phyloP scores from a whole-genome alignment of 2,329 filamentous ascomycete genomes.

The Fusarium pseudograminearum region DNA sequence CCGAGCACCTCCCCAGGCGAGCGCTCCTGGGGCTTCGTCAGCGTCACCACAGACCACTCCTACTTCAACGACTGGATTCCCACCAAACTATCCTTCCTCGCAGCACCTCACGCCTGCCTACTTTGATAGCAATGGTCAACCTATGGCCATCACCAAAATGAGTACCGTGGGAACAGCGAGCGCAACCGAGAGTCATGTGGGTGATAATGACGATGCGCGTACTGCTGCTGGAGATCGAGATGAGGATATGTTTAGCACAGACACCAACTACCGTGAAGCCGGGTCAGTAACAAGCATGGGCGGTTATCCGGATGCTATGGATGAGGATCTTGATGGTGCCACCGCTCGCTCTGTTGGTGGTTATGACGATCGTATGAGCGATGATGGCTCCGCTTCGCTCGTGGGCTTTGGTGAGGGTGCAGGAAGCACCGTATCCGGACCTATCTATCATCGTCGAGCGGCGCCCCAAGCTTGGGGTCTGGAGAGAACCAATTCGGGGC shows the following conservation, averaged over 20 bases:
- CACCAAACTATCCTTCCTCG: conserved; percentile 54
- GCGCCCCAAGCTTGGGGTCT: conserved; percentile 59
- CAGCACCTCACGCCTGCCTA: conserved; percentile 72
- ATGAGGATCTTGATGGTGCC: conserved; percentile 63
- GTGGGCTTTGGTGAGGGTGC: conserved; percentile 95
- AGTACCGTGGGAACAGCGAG: conserved; percentile 93
- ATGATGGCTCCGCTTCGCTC: conserved; percentile 84
- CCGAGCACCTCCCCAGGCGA: conserved; percentile 62
- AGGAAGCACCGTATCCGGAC: conserved; percentile 84
- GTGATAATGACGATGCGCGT: conserved; percentile 65
- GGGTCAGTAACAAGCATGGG: conserved; percentile 69
- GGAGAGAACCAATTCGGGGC: conserved; percentile 64
- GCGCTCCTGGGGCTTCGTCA: conserved; percentile 52
- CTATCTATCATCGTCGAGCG: conserved; percentile 71
- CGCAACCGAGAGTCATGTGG: conserved; percentile 80
- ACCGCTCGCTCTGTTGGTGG: conserved; percentile 62
- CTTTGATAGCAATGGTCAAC: conserved; percentile 82
- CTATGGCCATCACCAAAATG: conserved; percentile 76
- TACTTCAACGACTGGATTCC: conserved; percentile 61
- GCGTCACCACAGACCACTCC: conserved; percentile 64
- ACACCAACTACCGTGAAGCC: conserved; percentile 69
- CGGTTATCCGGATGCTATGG: conserved; percentile 61
- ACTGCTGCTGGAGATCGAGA: conserved; percentile 67
- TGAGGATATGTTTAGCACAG: conserved; percentile 79
- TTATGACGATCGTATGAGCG: conserved; percentile 81